Evolutionary conservation across 441 rosid species (phyloP), one percentile per base, ranked within the genome.

Genomic region (Lagerstroemia fauriei): DNA sequence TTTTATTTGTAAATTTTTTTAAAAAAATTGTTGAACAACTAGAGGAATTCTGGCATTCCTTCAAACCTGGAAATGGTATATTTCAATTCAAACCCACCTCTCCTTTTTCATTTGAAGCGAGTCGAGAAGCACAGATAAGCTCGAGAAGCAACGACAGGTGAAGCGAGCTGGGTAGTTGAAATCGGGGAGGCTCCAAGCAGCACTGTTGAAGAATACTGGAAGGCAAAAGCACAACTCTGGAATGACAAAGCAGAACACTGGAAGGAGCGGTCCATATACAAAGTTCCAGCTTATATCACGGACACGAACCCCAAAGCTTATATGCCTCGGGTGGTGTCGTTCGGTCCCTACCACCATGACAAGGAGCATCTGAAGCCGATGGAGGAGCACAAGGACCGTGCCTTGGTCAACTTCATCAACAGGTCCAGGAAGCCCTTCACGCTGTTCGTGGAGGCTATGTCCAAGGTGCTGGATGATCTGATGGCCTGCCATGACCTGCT

Each of bases 301-400:
- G 86, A 86, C 44, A 83, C 74, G 8, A 90, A 88, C 80, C 32
- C 47, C 75, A 81, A 71, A 50, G 90, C 89, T 50, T 90, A 84
- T 76, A 73, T 0, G 29, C 92, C 90, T 20, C 88, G 84, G 72
- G 69, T 71, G 0, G 90, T 89, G 66, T 90, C 91, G 11, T 87
- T 90, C 7, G 91, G 92, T 16, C 93, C 90, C 34, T 90, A 75
- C 85, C 89, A 87, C 71, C 85, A 89, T 0, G 88, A 76, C 1
- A n/a, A 73, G 22, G n/a, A 47, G 44, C 87, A 80, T 50, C 84
- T 90, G 50, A 61, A n/a, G 38, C 80, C 90, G 9, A 91, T 89
- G 93, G 70, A 65, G 38, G 38, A 65, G 34, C 70, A 65, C 70
- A 65, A 29, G 38, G 34, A 6, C 5, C 70, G 91, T 32, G 90